Base-by-base conservation (phyloP, 2,329 filamentous ascomycete species). In the Bipolaris cookei region DNA sequence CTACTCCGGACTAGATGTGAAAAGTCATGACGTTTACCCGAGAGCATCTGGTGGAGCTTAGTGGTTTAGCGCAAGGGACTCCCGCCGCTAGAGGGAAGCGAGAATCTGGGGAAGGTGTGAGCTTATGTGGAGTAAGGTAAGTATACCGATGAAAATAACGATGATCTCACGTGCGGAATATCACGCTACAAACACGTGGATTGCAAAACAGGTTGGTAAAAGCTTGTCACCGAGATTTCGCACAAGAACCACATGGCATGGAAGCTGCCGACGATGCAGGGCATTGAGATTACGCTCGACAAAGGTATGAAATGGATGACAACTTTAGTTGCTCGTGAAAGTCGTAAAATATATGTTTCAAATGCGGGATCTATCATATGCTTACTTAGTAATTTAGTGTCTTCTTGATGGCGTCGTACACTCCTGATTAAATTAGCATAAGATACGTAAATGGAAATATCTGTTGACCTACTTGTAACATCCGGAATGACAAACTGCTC, bases 401-500 rank as follows among this genome's bases (percentile, higher is more conserved):
- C 43, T 73, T 78, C 59, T 77, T 81, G 58, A 82, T 82, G 1
- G 79, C 71, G 69, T 83, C 80, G 62, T 83, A 83, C n/a, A 82
- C 76, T 49, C 77, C 77, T 78, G 39, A 7, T 11, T 0, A 6
- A 11, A 45, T 61, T 5, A 59, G 44, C 0, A 59, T 58, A 5
- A 79, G 59, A 46, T 78, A 23, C 8, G 3, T 32, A 4, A 20
- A 20, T 38, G n/a, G 7, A 20, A 2, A 10, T 10, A 23, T 4
- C 10, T 14, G 18, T 28, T n/a, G 20, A 89, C 91, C 87, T 80
- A 96, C 92, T 88, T 13, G 90, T 86, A 68, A 96, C 89, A 77
- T 97, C 93, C 0, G 93, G 93, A 53, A 96, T 81, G 72, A 92
- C 78, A 57, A 82, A 81, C 60, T 79, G 78, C 65, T 97, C 93